Evolutionary conservation across 2,329 filamentous ascomycete genomes (phyloP).

Genomic region (Epichloe typhina): DNA sequence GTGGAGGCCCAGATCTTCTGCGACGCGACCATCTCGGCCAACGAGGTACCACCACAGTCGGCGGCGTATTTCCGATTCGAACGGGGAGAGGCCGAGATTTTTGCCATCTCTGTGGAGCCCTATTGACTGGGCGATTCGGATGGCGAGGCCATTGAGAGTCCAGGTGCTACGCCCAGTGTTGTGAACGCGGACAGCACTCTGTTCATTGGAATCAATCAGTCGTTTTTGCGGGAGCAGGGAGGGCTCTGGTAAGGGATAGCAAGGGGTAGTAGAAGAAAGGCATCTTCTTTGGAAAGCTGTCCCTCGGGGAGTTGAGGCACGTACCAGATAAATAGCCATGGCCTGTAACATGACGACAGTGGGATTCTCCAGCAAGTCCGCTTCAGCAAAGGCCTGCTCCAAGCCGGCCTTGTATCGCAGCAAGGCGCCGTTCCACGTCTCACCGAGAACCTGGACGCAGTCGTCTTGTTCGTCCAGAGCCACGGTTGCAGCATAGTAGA

Average conservation of each 20-base stretch:
- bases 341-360: slow-evolving; percentile 23
- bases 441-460: slow-evolving; percentile 9
- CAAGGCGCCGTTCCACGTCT: slow-evolving; percentile 13
- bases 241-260: too few species aligned
- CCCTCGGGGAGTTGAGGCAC: neutral
- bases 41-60: slow-evolving; percentile 42
- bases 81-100: slow-evolving; percentile 32
- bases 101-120: slow-evolving; percentile 40
- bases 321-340: slow-evolving; percentile 24
- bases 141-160: slow-evolving; percentile 29
- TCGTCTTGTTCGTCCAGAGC: slow-evolving; percentile 27
- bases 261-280: too few species aligned
- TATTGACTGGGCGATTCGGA: slow-evolving; percentile 34
- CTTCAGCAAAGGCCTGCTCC: slow-evolving; percentile 25
- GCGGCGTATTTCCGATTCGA: slow-evolving; percentile 42
- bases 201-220: neutral
- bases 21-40: slow-evolving; percentile 34
- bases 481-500: slow-evolving; percentile 35
- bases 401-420: slow-evolving; percentile 19
- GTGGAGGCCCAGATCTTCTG: slow-evolving; percentile 40
- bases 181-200: slow-evolving; percentile 15
- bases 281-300: too few species aligned
- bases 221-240: too few species aligned
- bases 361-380: slow-evolving; percentile 27
- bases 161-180: slow-evolving; percentile 23